A percentile compares a stretch with the other conserved stretches of the same genome.
These are phyloP conservation scores for Neurospora africana DNA, from an alignment of 495 filamentous ascomycete species.

Conservation along the genomic window DNA sequence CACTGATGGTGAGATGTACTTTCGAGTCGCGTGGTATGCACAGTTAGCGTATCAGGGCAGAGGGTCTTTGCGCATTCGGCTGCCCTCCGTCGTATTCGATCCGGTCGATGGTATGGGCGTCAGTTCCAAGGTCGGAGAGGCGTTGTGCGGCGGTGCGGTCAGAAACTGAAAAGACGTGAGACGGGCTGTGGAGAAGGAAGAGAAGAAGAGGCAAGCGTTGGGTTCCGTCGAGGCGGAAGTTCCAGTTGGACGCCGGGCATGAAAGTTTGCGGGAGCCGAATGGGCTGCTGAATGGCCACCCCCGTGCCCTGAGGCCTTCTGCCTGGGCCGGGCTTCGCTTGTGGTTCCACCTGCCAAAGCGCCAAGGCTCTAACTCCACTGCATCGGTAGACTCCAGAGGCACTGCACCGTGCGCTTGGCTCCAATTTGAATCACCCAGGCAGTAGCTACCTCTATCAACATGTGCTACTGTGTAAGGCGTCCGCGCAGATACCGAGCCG, in stretches of 20 bases:
- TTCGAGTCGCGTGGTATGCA: constrained; percentile 18
- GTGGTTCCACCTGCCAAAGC: not conserved
- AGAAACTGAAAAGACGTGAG: not conserved
- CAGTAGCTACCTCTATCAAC: not conserved
- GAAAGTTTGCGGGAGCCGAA: not conserved
- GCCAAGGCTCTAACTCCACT: not conserved
- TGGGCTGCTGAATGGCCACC: not conserved
- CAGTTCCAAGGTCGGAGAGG: not conserved
- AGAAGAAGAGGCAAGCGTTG: not conserved
- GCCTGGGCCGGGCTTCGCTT: not conserved
- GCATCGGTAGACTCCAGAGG: not conserved
- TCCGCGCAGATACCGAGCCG: not conserved
- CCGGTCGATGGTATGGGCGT: not conserved
- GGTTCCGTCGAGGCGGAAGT: not conserved
- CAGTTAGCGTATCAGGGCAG: constrained; percentile 9
- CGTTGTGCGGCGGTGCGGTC: not conserved
- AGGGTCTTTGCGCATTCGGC: constrained; percentile 1
- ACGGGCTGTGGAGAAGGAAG: not conserved
- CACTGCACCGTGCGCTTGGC: not conserved
- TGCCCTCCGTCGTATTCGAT: not conserved
- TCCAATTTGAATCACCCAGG: not conserved
- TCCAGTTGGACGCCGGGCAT: not conserved
- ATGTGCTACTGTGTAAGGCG: too few species aligned
- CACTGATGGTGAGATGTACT: constrained; percentile 58
- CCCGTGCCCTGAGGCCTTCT: not conserved